Conservation (phyloP, 2,329 filamentous ascomycete genomes). For the Ceratocystis cacaofunesta region DNA sequence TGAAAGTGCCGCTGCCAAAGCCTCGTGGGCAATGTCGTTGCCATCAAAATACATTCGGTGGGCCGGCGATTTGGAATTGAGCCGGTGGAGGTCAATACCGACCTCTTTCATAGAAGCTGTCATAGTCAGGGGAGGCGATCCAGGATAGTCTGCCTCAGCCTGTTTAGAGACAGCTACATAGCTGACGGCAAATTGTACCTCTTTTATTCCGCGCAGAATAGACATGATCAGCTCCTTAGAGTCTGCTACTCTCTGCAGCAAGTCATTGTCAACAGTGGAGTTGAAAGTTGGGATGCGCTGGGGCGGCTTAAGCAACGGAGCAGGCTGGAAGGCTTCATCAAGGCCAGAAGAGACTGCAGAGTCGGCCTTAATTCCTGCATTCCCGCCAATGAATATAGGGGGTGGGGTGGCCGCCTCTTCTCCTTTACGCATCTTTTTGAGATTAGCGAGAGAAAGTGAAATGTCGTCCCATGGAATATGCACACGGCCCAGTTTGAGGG, state of each 20-base stretch:
- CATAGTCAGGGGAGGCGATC: slow-evolving; percentile 59
- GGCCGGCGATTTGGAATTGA: slow-evolving; percentile 83
- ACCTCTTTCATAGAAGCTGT: slow-evolving; percentile 84
- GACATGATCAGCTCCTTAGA: slow-evolving; percentile 87
- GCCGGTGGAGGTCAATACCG: slow-evolving; percentile 76
- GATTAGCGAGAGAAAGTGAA: slow-evolving; percentile 53
- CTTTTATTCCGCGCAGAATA: slow-evolving; percentile 80
- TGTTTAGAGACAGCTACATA: slow-evolving; percentile 77
- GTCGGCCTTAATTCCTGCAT: not conserved
- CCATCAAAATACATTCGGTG: slow-evolving; percentile 97
- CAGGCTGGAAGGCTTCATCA: slow-evolving; percentile 26
- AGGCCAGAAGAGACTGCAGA: not conserved
- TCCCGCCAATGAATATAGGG: not conserved
- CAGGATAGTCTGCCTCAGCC: slow-evolving; percentile 51
- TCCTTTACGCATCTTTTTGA: slow-evolving; percentile 39
- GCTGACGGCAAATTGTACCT: slow-evolving; percentile 89
- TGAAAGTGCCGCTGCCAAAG: slow-evolving; percentile 77
- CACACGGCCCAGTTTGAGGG: slow-evolving; percentile 77
- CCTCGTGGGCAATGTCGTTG: slow-evolving; percentile 88
- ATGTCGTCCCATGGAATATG: slow-evolving; percentile 87
- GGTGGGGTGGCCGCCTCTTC: not conserved
- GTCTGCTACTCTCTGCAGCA: slow-evolving; percentile 75
- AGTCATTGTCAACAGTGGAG: slow-evolving; percentile 25
- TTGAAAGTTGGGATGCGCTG: slow-evolving; percentile 12
- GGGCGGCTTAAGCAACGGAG: slow-evolving; percentile 12